Evolutionary conservation across 2,329 filamentous ascomycete genomes (phyloP).

Genomic region (Stagonosporopsis cucurbitacearum): DNA sequence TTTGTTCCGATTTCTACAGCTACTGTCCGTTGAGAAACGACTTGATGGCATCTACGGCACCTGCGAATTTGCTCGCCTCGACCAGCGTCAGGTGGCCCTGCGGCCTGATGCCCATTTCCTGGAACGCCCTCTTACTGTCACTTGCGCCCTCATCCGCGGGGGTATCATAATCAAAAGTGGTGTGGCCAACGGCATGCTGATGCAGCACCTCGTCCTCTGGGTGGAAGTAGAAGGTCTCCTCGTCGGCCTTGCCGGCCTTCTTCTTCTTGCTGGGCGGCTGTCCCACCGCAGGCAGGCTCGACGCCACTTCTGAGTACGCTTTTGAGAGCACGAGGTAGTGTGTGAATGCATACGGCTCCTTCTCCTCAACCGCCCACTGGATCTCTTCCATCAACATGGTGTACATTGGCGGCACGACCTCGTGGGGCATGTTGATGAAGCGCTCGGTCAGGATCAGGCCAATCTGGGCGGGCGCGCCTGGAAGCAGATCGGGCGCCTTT

Average conservation of each 20-base stretch:
- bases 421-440: constrained; percentile 94
- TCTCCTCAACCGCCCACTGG: constrained; percentile 83
- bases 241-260: constrained; percentile 35
- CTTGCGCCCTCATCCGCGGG: constrained; percentile 77
- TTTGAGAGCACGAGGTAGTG: constrained; percentile 93
- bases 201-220: constrained; percentile 92
- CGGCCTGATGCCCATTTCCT: constrained; percentile 87
- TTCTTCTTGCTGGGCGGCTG: constrained; percentile 55
- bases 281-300: constrained; percentile 67
- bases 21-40: constrained; percentile 67
- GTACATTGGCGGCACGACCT: constrained; percentile 93
- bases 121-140: constrained; percentile 93
- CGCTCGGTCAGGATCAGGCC: constrained; percentile 91
- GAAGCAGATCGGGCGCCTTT: constrained; percentile 49
- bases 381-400: constrained; percentile 93
- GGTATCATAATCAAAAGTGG: constrained; percentile 79
- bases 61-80: constrained; percentile 77
- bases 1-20: neutral
- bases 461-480: constrained; percentile 60
- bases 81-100: constrained; percentile 86
- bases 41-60: constrained; percentile 75
- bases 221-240: constrained; percentile 86
- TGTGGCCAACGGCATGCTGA: constrained; percentile 72
- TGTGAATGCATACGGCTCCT: constrained; percentile 89
- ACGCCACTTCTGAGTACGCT: constrained; percentile 88